Conservation (phyloP, 2,329 filamentous ascomycete genomes). For the Exophiala sp. region DNA sequence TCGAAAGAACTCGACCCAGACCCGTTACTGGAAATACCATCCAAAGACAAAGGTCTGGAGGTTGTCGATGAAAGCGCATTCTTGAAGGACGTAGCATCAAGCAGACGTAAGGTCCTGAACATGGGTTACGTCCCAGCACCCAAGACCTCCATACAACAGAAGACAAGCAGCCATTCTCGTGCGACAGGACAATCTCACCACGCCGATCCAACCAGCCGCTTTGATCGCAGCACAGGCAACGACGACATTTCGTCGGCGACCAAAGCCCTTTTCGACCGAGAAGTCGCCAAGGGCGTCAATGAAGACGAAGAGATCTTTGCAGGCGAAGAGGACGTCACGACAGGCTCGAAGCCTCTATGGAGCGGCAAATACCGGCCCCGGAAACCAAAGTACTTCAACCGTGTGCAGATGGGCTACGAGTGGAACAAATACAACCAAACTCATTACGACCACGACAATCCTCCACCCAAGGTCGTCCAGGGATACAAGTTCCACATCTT, state of each 20-base stretch:
- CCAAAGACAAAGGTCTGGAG: constrained; percentile 61
- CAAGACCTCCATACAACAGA: constrained; percentile 39
- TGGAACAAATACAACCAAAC: constrained; percentile 99
- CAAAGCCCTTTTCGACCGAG: constrained; percentile 84
- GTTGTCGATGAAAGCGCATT: constrained; percentile 55
- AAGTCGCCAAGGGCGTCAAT: constrained; percentile 82
- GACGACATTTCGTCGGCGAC: constrained; percentile 48
- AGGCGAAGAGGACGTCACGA: constrained; percentile 70
- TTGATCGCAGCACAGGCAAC: constrained; percentile 7
- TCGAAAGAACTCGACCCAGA: constrained; percentile 59
- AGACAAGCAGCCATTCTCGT: constrained; percentile 19
- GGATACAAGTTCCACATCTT: constrained; percentile 99
- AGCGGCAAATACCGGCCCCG: constrained; percentile 78
- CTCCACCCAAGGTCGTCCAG: constrained; percentile 95
- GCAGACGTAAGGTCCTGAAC: constrained; percentile 60
- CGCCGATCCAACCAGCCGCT: constrained; percentile 31
- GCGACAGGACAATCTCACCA: constrained; percentile 13
- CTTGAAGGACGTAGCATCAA: constrained; percentile 53
- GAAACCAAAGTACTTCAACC: constrained; percentile 96
- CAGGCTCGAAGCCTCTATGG: constrained; percentile 50
- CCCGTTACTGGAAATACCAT: constrained; percentile 60
- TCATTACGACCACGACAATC: constrained; percentile 97
- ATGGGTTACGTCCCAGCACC: constrained; percentile 65
- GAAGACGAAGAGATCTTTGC: constrained; percentile 97
- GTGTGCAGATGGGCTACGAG: constrained; percentile 98